These are phyloP conservation scores for Cercospora janseana DNA, from an alignment of 2,329 filamentous ascomycete genomes.

Conservation along the genomic window DNA sequence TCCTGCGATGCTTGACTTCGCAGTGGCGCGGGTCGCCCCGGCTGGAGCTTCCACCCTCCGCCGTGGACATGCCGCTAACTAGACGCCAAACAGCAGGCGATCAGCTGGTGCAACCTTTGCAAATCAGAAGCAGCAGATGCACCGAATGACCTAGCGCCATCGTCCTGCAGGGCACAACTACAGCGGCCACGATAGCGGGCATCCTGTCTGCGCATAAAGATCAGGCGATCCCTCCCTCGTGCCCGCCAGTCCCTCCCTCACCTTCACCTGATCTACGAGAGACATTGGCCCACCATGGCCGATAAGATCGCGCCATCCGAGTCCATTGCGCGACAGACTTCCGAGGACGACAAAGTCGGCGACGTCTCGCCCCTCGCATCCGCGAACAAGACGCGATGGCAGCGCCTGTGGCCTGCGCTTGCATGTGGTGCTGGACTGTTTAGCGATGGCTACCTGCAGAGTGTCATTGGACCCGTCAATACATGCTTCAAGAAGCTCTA, in stretches of 20 bases:
- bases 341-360: slow-evolving; percentile 2
- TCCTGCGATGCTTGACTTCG: not conserved
- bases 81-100: not conserved
- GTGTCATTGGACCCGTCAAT: slow-evolving; percentile 83
- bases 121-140: not conserved
- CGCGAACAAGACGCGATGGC: slow-evolving; percentile 37
- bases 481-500: slow-evolving; percentile 73
- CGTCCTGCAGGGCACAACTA: not conserved
- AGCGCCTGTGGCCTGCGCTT: slow-evolving; percentile 69
- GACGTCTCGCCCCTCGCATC: slow-evolving; percentile 13
- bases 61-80: not conserved
- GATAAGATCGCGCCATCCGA: slow-evolving; percentile 12
- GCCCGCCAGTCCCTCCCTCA: not conserved
- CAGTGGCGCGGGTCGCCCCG: slow-evolving; percentile 1
- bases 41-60: not conserved
- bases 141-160: not conserved
- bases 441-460: slow-evolving; percentile 89
- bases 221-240: not conserved
- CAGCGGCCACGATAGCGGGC: too few species aligned
- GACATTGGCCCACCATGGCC: slow-evolving; percentile 9
- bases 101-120: not conserved
- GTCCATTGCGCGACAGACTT: slow-evolving; percentile 6
- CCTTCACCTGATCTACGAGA: too few species aligned
- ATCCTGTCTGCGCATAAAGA: not conserved
- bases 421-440: slow-evolving; percentile 89